These are phyloP conservation scores for Saksenaea oblongispora DNA, from an alignment of 371 early-diverging fungal species.

Conservation along the genomic window DNA sequence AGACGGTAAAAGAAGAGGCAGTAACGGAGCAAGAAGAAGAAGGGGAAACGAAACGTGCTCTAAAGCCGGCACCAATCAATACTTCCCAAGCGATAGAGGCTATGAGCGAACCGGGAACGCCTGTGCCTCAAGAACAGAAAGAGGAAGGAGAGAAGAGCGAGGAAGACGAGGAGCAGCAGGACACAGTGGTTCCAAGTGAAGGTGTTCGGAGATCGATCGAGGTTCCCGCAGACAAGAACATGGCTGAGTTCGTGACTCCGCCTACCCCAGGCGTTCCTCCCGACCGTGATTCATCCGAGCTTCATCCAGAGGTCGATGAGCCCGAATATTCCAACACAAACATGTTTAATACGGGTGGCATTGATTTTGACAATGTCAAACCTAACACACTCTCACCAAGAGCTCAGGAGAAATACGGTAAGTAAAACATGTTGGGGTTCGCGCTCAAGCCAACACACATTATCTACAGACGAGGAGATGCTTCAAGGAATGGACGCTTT, in stretches of 20 bases:
- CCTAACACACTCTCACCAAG: slow-evolving; percentile 49
- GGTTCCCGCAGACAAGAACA: slow-evolving; percentile 40
- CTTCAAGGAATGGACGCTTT: slow-evolving; percentile 46
- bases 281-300: slow-evolving; percentile 4
- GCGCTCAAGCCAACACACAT: no score
- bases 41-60: neutral
- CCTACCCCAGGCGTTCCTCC: slow-evolving; percentile 43
- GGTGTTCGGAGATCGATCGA: slow-evolving; percentile 19
- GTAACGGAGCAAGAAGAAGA: neutral
- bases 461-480: slow-evolving; percentile 43
- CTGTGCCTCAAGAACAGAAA: slow-evolving; percentile 13
- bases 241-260: slow-evolving; percentile 49
- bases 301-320: slow-evolving; percentile 3
- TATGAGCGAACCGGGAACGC: slow-evolving; percentile 24
- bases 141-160: neutral
- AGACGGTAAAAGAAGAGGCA: neutral
- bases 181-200: slow-evolving; percentile 14
- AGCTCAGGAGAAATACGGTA: slow-evolving; percentile 57
- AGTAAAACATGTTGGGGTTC: neutral
- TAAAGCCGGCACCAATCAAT: neutral
- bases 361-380: slow-evolving; percentile 37
- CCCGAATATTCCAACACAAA: slow-evolving; percentile 10
- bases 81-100: slow-evolving; percentile 1
- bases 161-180: neutral
- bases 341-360: slow-evolving; percentile 26